phyloP scores from a whole-genome alignment of 305 asterid genomes.

The Andrographis paniculata region DNA sequence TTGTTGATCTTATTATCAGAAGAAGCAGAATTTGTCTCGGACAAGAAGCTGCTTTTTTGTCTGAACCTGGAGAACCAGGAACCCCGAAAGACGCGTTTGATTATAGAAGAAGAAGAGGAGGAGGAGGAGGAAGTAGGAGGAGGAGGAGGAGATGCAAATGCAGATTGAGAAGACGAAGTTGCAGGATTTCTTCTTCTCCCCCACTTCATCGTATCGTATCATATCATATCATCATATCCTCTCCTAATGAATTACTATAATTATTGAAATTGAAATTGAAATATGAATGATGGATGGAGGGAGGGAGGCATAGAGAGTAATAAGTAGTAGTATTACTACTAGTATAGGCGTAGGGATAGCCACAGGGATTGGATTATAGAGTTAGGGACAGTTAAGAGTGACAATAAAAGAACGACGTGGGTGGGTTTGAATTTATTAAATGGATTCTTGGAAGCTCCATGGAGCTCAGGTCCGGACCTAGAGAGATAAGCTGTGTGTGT shows the following conservation, averaged over 20 bases:
- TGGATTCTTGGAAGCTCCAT: too few species aligned
- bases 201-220: conserved; percentile 10
- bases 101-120: conserved; percentile 14
- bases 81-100: conserved; percentile 29
- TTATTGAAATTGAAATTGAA: conserved; percentile 19
- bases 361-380: conserved; percentile 8
- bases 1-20: too few species aligned
- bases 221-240: background rate
- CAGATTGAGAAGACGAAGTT: conserved; percentile 21
- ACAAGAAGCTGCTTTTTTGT: conserved; percentile 24
- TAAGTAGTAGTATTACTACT: too few species aligned
- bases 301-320: too few species aligned
- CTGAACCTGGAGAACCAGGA: conserved; percentile 51
- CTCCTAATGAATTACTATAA: too few species aligned
- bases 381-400: conserved; percentile 25
- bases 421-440: conserved; percentile 2
- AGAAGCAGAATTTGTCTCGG: conserved; percentile 17
- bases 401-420: conserved; percentile 39
- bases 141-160: conserved; percentile 20
- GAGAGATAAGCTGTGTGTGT: background rate
- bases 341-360: too few species aligned
- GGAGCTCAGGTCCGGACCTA: too few species aligned
- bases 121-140: conserved; percentile 39
- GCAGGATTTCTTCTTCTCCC: conserved; percentile 43
- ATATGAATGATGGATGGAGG: conserved; percentile 16